Percentiles rank a stretch among this genome's conserved stretches.
phyloP scores from a whole-genome alignment of 2,329 filamentous ascomycete species.

The Ceratocystis ficicola region DNA sequence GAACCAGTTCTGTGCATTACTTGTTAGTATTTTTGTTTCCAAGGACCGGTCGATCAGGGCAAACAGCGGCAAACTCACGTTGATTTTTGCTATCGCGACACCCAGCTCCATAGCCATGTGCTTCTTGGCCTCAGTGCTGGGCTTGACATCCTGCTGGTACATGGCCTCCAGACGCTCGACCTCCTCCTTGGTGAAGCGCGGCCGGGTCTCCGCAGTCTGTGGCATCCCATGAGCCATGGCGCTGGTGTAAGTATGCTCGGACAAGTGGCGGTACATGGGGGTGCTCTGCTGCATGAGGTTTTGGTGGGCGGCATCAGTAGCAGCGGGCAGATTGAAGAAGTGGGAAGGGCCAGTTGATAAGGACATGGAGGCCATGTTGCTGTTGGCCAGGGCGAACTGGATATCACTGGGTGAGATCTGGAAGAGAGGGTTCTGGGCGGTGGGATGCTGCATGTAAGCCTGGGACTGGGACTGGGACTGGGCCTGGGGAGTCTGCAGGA shows the following conservation, averaged over 20 bases:
- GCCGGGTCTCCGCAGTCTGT: conserved; percentile 36
- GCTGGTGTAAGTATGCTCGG: conserved; percentile 5
- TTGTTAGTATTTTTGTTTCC: background rate
- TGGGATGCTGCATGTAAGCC: conserved; percentile 3
- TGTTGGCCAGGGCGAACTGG: background rate
- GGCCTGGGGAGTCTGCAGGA: background rate
- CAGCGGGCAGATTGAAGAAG: background rate
- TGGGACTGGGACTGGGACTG: background rate
- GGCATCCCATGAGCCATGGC: conserved; percentile 1
- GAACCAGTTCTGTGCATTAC: conserved; percentile 48
- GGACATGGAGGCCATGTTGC: conserved; percentile 12
- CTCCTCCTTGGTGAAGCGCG: conserved; percentile 46
- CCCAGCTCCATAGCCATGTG: conserved; percentile 48
- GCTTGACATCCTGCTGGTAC: conserved; percentile 53
- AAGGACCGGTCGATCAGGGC: no score
- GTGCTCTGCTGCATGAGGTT: background rate
- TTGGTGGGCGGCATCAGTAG: background rate
- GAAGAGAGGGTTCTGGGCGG: background rate
- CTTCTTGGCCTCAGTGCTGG: conserved; percentile 49
- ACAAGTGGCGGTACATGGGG: conserved; percentile 3
- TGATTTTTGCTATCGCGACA: conserved; percentile 52
- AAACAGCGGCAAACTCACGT: conserved; percentile 34
- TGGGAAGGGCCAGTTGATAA: background rate
- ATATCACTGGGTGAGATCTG: background rate
- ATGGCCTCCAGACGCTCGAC: conserved; percentile 48